Evolutionary conservation across 768 basidiomycete species (phyloP).

Genomic region (Leccinum imitatum): DNA sequence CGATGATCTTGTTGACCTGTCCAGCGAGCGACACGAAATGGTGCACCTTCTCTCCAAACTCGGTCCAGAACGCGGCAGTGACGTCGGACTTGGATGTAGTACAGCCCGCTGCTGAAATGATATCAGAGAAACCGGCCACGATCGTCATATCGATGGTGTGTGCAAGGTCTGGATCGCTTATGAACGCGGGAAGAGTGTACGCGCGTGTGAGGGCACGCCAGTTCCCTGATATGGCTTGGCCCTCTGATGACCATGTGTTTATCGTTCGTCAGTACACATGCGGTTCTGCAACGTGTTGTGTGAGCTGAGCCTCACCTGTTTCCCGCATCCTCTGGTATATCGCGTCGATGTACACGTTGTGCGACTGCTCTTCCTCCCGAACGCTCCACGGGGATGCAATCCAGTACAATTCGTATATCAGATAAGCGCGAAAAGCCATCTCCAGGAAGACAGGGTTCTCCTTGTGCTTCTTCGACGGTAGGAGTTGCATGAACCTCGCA

Average conservation of each 20-base stretch:
- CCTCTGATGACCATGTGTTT: constrained; percentile 29
- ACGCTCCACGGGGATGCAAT: constrained; percentile 24
- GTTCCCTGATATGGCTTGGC: constrained; percentile 41
- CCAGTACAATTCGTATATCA: constrained; percentile 22
- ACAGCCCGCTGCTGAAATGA: constrained; percentile 29
- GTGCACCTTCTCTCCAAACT: constrained; percentile 42
- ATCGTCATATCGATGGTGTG: constrained; percentile 10
- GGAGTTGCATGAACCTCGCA: constrained; percentile 16
- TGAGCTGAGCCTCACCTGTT: constrained; percentile 28
- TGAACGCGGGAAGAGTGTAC: constrained; percentile 13
- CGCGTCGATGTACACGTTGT: constrained; percentile 16
- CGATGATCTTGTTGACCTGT: constrained; percentile 38
- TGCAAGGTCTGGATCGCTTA: constrained; percentile 18
- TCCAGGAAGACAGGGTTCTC: constrained; percentile 33
- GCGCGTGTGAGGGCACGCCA: constrained; percentile 42
- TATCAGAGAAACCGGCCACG: constrained; percentile 24
- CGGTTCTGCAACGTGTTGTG: background rate
- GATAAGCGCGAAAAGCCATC: constrained; percentile 31
- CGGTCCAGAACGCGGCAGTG: constrained; percentile 38
- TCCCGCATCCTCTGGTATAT: constrained; percentile 36
- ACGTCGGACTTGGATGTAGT: constrained; percentile 22
- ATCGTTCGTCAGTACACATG: background rate
- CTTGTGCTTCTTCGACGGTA: constrained; percentile 22
- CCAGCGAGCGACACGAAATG: constrained; percentile 45
- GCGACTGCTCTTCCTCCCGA: constrained; percentile 18